Percentiles rank a stretch among this genome's conserved stretches.
Conservation (phyloP, 441 rosid species). For the Eruca vesicaria region DNA sequence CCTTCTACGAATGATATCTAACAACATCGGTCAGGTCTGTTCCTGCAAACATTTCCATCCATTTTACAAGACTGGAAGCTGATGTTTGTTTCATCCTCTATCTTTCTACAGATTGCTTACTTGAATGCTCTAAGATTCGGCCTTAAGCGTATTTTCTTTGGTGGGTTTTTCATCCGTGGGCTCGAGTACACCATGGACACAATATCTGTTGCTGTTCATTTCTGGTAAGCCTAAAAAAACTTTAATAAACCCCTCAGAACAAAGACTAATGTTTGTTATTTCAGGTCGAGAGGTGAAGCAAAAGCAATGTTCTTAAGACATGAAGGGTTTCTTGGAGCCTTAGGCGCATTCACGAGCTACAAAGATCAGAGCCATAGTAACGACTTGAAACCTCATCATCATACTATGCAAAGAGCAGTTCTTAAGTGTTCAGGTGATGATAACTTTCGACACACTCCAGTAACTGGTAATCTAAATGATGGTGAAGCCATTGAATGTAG, state of each 20-base stretch:
- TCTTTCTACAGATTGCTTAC: constrained; percentile 63
- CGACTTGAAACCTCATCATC: constrained; percentile 15
- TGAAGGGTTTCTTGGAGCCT: constrained; percentile 93
- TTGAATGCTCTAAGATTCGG: constrained; percentile 90
- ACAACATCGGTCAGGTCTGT: constrained; percentile 80
- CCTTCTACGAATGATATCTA: constrained; percentile 80
- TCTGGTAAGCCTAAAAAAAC: constrained; percentile 53
- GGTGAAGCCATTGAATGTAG: constrained; percentile 30
- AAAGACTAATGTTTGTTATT: not conserved
- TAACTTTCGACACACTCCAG: not conserved
- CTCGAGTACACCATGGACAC: constrained; percentile 98
- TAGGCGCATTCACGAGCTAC: constrained; percentile 76
- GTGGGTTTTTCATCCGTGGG: constrained; percentile 93
- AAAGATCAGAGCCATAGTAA: constrained; percentile 8
- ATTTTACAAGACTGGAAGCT: not conserved
- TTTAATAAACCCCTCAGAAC: not conserved
- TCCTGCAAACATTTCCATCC: constrained; percentile 2
- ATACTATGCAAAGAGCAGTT: constrained; percentile 3
- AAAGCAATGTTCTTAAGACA: constrained; percentile 89
- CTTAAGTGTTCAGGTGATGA: constrained; percentile 23
- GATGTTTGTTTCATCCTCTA: not conserved
- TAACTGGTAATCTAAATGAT: constrained; percentile 13
- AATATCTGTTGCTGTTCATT: constrained; percentile 89
- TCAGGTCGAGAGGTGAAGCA: constrained; percentile 91
- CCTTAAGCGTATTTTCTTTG: constrained; percentile 85